Percentiles rank a stretch among this genome's conserved stretches.
Conservation (phyloP, 306 rosid species). For the Mimosa pudica region DNA sequence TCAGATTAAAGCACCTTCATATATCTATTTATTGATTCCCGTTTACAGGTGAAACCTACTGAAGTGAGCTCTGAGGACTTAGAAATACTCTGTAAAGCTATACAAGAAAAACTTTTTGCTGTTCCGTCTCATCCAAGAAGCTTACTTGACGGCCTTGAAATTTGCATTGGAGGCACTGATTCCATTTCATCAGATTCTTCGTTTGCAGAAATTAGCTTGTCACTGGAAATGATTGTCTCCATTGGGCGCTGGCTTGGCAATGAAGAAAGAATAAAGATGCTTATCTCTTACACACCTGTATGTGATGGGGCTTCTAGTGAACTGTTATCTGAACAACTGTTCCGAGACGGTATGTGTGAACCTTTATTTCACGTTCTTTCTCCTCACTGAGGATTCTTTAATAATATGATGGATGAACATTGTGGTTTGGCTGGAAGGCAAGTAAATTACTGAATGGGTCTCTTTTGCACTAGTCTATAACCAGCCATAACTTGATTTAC, state of each 20-base stretch:
- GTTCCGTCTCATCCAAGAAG: conserved; percentile 79
- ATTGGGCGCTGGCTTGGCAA: conserved; percentile 89
- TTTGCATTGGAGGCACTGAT: conserved; percentile 76
- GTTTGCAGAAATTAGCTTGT: conserved; percentile 74
- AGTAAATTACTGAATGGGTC: neutral
- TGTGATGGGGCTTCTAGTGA: conserved; percentile 68
- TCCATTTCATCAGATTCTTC: conserved; percentile 63
- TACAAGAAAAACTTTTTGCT: conserved; percentile 60
- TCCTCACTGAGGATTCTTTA: conserved; percentile 16
- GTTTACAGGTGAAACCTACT: conserved; percentile 74
- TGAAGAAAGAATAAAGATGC: conserved; percentile 73
- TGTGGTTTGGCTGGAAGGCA: conserved; percentile 6
- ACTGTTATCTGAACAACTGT: conserved; percentile 76
- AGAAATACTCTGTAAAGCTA: conserved; percentile 66
- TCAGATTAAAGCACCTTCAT: conserved; percentile 31
- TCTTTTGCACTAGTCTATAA: neutral
- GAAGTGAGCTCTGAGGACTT: conserved; percentile 80
- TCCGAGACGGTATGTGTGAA: conserved; percentile 79
- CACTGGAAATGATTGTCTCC: conserved; percentile 65
- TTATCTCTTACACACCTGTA: conserved; percentile 49
- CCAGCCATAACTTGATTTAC: neutral
- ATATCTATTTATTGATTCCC: conserved; percentile 33
- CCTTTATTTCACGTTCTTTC: conserved; percentile 27
- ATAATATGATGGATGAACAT: neutral
- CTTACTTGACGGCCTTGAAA: conserved; percentile 82